Evolutionary conservation across 768 basidiomycete species (phyloP).

Genomic region (Tricholoma flavovirens): DNA sequence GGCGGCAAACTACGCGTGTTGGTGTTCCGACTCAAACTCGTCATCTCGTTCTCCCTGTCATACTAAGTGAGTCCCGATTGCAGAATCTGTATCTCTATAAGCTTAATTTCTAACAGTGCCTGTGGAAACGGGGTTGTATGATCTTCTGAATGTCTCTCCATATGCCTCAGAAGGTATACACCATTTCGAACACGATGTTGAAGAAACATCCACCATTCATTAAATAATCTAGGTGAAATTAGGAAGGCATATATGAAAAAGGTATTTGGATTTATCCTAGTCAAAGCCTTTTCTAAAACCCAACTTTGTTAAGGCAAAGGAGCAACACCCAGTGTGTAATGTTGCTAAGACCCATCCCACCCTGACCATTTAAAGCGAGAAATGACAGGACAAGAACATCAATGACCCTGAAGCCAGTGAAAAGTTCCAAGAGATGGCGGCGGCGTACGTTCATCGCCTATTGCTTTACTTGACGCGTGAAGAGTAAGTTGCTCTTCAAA

Average conservation of each 20-base stretch:
- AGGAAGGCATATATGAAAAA: conserved; percentile 94
- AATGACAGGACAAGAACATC: conserved; percentile 80
- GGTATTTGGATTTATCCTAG: conserved; percentile 38
- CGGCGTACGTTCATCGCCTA: conserved; percentile 55
- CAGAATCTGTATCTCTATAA: not conserved
- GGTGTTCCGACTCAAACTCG: not conserved
- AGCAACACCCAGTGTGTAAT: conserved; percentile 71
- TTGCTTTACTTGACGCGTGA: conserved; percentile 1
- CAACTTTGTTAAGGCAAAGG: conserved; percentile 57
- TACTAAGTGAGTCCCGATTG: not conserved
- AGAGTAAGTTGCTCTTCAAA: conserved; percentile 5
- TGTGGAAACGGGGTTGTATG: conserved; percentile 78
- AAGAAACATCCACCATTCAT: not conserved
- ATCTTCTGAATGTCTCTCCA: conserved; percentile 69
- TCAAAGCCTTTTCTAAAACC: conserved; percentile 10
- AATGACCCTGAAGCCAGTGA: conserved; percentile 79
- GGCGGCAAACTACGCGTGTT: not conserved
- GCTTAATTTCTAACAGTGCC: conserved; percentile 43
- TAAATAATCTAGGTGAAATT: conserved; percentile 67
- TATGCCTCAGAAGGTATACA: conserved; percentile 63
- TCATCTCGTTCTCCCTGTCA: not conserved
- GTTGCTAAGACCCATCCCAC: not conserved
- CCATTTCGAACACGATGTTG: not conserved
- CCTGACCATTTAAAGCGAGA: conserved; percentile 2
- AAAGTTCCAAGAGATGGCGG: conserved; percentile 85